These are phyloP conservation scores for Glaciozyma antarctica DNA, from an alignment of 768 basidiomycete species.

Conservation along the genomic window DNA sequence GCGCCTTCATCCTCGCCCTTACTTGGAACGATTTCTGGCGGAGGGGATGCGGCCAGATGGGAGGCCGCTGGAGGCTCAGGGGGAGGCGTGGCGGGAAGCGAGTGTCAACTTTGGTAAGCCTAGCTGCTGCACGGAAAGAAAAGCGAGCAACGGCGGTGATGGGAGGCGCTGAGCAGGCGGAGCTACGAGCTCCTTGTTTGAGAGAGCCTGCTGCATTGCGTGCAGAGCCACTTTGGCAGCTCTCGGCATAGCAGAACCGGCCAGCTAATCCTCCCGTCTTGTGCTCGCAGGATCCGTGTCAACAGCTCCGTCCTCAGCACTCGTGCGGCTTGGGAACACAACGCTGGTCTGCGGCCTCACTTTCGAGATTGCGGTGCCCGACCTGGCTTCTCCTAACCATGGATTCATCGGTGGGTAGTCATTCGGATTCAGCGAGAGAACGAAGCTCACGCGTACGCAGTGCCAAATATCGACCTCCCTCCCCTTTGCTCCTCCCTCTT, in stretches of 20 bases:
- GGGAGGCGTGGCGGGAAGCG: conserved; percentile 55
- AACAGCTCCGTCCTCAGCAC: conserved; percentile 84
- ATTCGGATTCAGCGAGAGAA: neutral
- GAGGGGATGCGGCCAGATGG: conserved; percentile 77
- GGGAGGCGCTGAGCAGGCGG: neutral
- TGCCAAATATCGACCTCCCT: conserved; percentile 89
- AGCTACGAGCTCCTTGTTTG: neutral
- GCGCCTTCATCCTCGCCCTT: conserved; percentile 76
- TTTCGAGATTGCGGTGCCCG: conserved; percentile 86
- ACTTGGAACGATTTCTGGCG: conserved; percentile 73
- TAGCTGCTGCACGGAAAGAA: neutral
- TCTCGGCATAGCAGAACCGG: neutral
- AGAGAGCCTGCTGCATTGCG: no score
- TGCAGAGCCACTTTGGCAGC: neutral
- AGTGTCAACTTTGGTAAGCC: conserved; percentile 67
- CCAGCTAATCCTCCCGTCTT: neutral
- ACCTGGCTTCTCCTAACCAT: conserved; percentile 58
- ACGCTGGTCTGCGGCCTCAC: conserved; percentile 93
- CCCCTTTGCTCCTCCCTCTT: conserved; percentile 87
- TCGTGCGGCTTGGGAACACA: conserved; percentile 84
- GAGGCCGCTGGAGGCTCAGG: conserved; percentile 45
- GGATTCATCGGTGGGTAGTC: conserved; percentile 68
- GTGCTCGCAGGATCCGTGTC: conserved; percentile 72
- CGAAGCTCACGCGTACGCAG: conserved; percentile 41
- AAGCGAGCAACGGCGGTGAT: neutral